Evolutionary conservation across 2,329 filamentous ascomycete species (phyloP).

Genomic region (Elsinoe batatas): DNA sequence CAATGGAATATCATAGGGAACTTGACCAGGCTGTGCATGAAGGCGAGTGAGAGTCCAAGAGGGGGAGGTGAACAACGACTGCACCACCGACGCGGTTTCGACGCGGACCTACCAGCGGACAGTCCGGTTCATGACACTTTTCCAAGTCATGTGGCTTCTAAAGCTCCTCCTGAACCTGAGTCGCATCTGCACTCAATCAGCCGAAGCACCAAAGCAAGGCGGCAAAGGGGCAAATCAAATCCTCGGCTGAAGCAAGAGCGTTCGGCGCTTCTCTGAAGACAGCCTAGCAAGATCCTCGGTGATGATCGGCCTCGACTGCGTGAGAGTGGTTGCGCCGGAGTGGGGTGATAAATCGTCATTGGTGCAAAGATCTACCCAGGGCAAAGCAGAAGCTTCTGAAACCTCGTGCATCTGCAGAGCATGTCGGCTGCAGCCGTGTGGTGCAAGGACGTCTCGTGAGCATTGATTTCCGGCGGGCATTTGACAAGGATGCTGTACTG

Average conservation of each 20-base stretch:
- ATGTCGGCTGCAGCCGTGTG: slow-evolving; percentile 4
- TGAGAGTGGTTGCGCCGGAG: neutral
- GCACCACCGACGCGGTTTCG: neutral
- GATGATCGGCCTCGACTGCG: neutral
- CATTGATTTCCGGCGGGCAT: neutral
- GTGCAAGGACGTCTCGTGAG: neutral
- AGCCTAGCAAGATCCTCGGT: neutral
- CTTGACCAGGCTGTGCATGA: too few relatives aligned
- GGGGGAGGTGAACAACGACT: too few relatives aligned
- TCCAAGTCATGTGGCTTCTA: too few relatives aligned
- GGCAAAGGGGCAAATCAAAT: neutral
- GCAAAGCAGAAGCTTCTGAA: slow-evolving; percentile 1
- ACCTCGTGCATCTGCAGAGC: neutral
- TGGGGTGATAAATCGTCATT: slow-evolving; percentile 2
- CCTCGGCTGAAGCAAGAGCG: neutral
- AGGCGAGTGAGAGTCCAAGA: too few relatives aligned
- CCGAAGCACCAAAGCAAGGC: neutral
- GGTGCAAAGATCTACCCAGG: slow-evolving; percentile 10
- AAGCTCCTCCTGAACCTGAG: too few relatives aligned
- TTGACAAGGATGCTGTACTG: neutral
- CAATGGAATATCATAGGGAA: neutral
- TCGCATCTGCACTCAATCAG: neutral
- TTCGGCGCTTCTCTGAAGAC: neutral
- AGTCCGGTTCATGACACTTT: neutral
- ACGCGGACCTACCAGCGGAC: neutral